phyloP scores from a whole-genome alignment of 129 eudicot genomes.

The Scalesia atractyloides region DNA sequence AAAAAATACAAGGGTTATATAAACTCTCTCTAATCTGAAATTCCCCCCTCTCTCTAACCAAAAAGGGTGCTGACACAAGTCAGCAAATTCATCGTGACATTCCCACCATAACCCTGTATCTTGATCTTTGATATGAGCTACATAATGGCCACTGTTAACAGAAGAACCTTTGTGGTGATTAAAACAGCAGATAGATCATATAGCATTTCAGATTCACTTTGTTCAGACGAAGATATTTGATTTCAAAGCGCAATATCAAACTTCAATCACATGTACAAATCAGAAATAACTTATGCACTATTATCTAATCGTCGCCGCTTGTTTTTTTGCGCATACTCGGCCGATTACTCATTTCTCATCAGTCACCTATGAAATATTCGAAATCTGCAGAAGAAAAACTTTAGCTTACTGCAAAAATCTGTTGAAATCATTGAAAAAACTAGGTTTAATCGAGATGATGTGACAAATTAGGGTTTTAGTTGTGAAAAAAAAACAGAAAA shows the following conservation, averaged over 20 bases:
- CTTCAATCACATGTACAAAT: conserved; percentile 57
- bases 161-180: conserved; percentile 92
- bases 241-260: conserved; percentile 3
- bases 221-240: conserved; percentile 29
- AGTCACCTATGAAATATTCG: conserved; percentile 12
- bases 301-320: conserved; percentile 76
- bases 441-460: conserved; percentile 7
- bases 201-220: conserved; percentile 42
- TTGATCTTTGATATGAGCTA: conserved; percentile 91
- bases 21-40: no score
- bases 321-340: conserved; percentile 77
- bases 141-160: conserved; percentile 93
- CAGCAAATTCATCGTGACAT: conserved; percentile 88
- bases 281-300: conserved; percentile 55
- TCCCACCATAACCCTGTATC: conserved; percentile 94
- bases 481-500: conserved; percentile 14
- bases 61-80: conserved; percentile 78
- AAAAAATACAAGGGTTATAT: no score
- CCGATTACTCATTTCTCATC: conserved; percentile 52
- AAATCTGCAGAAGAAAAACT: conserved; percentile 28
- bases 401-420: conserved; percentile 1
- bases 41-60: no score
- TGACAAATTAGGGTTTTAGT: conserved; percentile 29
- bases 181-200: conserved; percentile 94
- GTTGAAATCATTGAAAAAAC: background rate